Conservation (phyloP, 108 stramenopile genomes). For the Fistulifera solaris region DNA sequence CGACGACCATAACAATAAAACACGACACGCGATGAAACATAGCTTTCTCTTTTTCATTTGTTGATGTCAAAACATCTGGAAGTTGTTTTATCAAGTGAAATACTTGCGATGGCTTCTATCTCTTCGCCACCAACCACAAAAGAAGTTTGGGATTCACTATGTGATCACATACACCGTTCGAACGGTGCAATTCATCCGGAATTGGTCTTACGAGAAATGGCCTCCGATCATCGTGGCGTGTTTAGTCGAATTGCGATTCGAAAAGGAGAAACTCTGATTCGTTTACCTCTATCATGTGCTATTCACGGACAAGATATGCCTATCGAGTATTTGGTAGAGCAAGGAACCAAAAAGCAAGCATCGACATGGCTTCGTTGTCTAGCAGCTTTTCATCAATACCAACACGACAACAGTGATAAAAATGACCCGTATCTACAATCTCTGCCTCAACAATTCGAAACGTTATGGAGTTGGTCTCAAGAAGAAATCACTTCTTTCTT, state of each 20-base stretch:
- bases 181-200: too few species aligned
- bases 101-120: too few species aligned
- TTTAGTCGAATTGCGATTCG: constrained; percentile 31
- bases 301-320: constrained; percentile 44
- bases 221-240: constrained; percentile 37
- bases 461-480: constrained; percentile 50
- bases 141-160: too few species aligned
- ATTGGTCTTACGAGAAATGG: too few species aligned
- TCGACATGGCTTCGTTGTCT: constrained; percentile 71
- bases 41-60: too few species aligned
- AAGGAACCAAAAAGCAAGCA: constrained; percentile 12
- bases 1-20: too few species aligned
- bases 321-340: constrained; percentile 7
- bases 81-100: too few species aligned
- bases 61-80: too few species aligned
- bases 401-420: constrained; percentile 1
- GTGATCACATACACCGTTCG: too few species aligned
- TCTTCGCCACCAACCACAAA: too few species aligned
- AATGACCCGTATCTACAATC: constrained; percentile 41
- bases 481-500: constrained; percentile 39
- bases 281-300: constrained; percentile 37
- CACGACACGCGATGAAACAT: too few species aligned
- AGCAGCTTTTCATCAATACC: constrained; percentile 21
- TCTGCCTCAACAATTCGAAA: constrained; percentile 60
- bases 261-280: constrained; percentile 57